phyloP scores from a whole-genome alignment of 495 filamentous ascomycete species.

The Thermothielavioides terrestris region DNA sequence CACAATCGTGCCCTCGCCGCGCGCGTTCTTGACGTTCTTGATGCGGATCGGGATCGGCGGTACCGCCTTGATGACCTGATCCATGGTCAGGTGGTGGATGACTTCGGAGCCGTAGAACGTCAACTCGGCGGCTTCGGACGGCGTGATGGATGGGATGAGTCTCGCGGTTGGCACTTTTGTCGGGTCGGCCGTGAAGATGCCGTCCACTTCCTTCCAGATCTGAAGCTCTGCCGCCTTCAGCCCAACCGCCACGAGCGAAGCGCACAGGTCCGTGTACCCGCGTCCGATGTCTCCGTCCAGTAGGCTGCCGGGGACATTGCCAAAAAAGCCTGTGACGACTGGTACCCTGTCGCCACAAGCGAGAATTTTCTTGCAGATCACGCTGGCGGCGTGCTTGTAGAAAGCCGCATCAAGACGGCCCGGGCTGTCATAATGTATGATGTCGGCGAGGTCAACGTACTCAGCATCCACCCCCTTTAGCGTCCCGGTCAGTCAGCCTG shows the following conservation, averaged over 20 bases:
- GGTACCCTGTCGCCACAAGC: constrained; percentile 64
- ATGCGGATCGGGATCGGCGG: constrained; percentile 86
- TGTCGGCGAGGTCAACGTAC: constrained; percentile 76
- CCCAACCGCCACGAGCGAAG: constrained; percentile 72
- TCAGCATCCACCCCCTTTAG: constrained; percentile 62
- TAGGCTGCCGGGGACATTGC: constrained; percentile 71
- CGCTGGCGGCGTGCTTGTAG: constrained; percentile 59
- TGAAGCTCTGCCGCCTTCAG: constrained; percentile 71
- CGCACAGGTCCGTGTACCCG: constrained; percentile 86
- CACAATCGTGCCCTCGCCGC: constrained; percentile 79
- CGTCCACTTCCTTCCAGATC: constrained; percentile 90
- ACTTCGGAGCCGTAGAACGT: constrained; percentile 94
- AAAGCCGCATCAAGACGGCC: constrained; percentile 68
- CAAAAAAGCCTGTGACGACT: constrained; percentile 81
- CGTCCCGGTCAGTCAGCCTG: background rate
- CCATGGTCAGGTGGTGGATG: constrained; percentile 97
- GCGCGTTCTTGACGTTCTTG: constrained; percentile 96
- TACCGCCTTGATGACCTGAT: constrained; percentile 85
- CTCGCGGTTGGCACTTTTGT: constrained; percentile 78
- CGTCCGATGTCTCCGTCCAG: constrained; percentile 69
- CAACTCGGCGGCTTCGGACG: constrained; percentile 79
- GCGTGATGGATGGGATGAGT: constrained; percentile 69
- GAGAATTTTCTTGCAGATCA: constrained; percentile 57
- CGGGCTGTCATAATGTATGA: constrained; percentile 53
- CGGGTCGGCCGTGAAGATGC: constrained; percentile 84